Base-by-base conservation (phyloP, 2,329 filamentous ascomycete species). In the Ophiostoma ulmi region DNA sequence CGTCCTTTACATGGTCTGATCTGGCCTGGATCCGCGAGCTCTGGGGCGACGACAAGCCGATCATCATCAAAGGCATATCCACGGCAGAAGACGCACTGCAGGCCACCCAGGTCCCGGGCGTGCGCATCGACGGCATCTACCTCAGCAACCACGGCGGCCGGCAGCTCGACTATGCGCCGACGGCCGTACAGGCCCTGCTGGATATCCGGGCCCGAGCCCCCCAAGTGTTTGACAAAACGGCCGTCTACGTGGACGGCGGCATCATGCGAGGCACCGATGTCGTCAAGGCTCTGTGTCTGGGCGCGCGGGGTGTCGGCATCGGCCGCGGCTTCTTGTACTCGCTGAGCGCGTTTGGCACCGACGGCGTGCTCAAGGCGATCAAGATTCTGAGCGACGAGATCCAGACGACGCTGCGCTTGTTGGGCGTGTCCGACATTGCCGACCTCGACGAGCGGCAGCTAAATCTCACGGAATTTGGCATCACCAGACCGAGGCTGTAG, bases 271-370 rank as follows among this genome's bases (percentile, higher is more conserved):
- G 83, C 14, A 78, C 81, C 0, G 83, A 85, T 71, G 79, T 84
- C 14, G 76, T 85, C 17, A 84, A 84, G 75, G 81, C 81, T 17
- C 74, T 85, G 1, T 80, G 80, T 44, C 75, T 85, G 8, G 83
- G 83, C 4, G 83, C 82, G 0, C 83, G 78, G 26, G 83, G 80
- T 0, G 83, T 80, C 0, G 83, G 83, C 1, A 74, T 85, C 10
- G 83, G 83, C 2, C 77, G 86, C 67, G 85, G 86, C 5, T 85
- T 82, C 26, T 80, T 88, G 14, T 88, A 87, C 75, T 85, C 85
- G 0, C 77, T 88, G 11, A 82, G 81, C 20, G 72, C 72, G 8
- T 72, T 70, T 35, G 74, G 73, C 20, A 78, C 77, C 10, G 80
- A 80, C 70, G 81, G 81, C 1, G 75, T 80, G 44, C 77, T 81